These are phyloP conservation scores for Senecio squalidus DNA, from an alignment of 140 eudicot species.

Conservation along the genomic window DNA sequence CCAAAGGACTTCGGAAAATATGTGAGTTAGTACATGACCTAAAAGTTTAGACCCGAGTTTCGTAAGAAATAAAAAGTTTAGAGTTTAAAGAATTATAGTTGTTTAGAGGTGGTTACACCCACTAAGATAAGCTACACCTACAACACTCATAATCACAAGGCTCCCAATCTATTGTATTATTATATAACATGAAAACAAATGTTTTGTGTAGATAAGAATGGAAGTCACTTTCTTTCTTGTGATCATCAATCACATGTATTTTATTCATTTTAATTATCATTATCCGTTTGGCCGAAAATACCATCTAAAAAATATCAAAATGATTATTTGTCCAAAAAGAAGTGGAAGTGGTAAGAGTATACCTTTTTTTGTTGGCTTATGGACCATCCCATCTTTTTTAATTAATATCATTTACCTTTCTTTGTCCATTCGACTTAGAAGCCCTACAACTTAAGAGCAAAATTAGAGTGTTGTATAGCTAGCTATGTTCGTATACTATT, in stretches of 20 bases:
- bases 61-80: no score
- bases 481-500: no score
- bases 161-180: slow-evolving; percentile 14
- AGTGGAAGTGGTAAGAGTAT: slow-evolving; percentile 20
- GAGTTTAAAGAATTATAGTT: background rate
- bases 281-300: slow-evolving; percentile 10
- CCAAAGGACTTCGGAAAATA: no score
- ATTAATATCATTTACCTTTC: slow-evolving; percentile 7
- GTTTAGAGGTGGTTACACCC: slow-evolving; percentile 23
- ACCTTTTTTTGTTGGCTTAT: slow-evolving; percentile 18
- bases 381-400: slow-evolving; percentile 13
- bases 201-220: slow-evolving; percentile 26
- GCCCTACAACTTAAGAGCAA: slow-evolving; percentile 15
- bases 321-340: slow-evolving; percentile 2
- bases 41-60: no score
- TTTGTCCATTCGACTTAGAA: slow-evolving; percentile 9
- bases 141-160: slow-evolving; percentile 24
- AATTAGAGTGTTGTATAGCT: no score
- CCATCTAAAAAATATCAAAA: background rate
- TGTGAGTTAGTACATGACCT: no score
- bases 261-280: background rate
- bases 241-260: slow-evolving; percentile 41
- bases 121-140: slow-evolving; percentile 15
- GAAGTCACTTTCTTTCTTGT: slow-evolving; percentile 32
- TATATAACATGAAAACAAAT: slow-evolving; percentile 20